Evolutionary conservation across 2,329 filamentous ascomycete species (phyloP), one percentile per base, ranked within the genome.

Genomic region (Emydomyces testavorans): DNA sequence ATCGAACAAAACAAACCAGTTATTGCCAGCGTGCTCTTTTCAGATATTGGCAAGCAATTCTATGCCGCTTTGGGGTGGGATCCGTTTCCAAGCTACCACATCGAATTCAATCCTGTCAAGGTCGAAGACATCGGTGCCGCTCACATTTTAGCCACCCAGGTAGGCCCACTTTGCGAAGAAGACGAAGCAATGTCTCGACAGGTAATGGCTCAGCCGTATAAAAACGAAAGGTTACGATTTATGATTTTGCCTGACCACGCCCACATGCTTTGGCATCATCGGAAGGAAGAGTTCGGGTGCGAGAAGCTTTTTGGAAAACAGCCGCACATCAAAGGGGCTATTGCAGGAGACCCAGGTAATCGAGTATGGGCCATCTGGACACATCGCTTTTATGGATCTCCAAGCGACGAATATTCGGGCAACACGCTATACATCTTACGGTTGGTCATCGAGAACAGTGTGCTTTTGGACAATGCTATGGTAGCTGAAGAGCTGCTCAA

Each of bases 241-340:
- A 53, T 50, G 32, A 49, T 58, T 29, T 10, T 57, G 8, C 57
- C 57, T 8, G 53, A 58, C 36, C 40, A 54, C 18, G 52, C 58
- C 8, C 57, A 58, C 45, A 54, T 58, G 36, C 46, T 51, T 26
- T 58, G 56, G 57, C 54, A 60, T 44, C 50, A 52, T 35, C 40
- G 39, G 15, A 58, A 56, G 26, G 57, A 57, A 42, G 53, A 58
- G 7, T 58, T 57, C 37, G 52, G 43, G 11, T 50, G 43, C 13
- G 32, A 54, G 13, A 46, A 35, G n/a, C 48, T 59, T 5, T 51
- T 57, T 24, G 48, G 46, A 3, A 47, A 51, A 21, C 18, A 23
- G 13, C 56, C 55, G 2, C 16, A 26, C 2, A 28, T 52, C 2
- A 57, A 58, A 47, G 56, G 56, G n/a, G 57, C 56, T 0, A 55